phyloP scores from a whole-genome alignment of 305 asterid species.

The Plantago lanceolata region DNA sequence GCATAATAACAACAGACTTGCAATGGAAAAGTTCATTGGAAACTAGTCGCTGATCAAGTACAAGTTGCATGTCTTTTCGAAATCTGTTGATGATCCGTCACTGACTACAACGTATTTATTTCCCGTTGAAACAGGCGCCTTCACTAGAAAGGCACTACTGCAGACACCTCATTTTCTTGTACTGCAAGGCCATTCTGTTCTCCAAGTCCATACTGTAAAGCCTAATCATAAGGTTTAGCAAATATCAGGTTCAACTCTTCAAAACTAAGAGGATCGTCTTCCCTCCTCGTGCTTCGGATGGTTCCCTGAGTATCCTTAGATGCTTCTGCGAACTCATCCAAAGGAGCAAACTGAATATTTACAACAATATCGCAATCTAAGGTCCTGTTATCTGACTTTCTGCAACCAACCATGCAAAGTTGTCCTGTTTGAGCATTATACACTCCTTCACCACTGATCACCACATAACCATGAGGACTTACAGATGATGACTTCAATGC shows the following conservation, averaged over 20 bases:
- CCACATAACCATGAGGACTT: slow-evolving; percentile 4
- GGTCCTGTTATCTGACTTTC: slow-evolving; percentile 24
- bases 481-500: slow-evolving; percentile 16
- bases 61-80: too few species aligned
- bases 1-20: too few species aligned
- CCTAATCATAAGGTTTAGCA: slow-evolving; percentile 15
- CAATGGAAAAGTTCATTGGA: too few species aligned
- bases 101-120: too few species aligned
- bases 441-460: slow-evolving; percentile 58
- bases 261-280: slow-evolving; percentile 43
- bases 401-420: slow-evolving; percentile 73
- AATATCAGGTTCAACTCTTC: slow-evolving; percentile 34
- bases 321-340: slow-evolving; percentile 20
- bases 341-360: slow-evolving; percentile 36
- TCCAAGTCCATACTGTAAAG: slow-evolving; percentile 69
- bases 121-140: too few species aligned
- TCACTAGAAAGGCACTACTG: too few species aligned
- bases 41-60: too few species aligned
- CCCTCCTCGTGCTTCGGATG: slow-evolving; percentile 44
- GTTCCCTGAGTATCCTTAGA: slow-evolving; percentile 31
- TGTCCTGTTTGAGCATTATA: slow-evolving; percentile 45
- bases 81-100: too few species aligned
- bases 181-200: slow-evolving; percentile 42
- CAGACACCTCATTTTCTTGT: too few species aligned
- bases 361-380: slow-evolving; percentile 54